These are phyloP conservation scores for Lichtheimia ornata DNA, from an alignment of 371 early-diverging fungal species.

Conservation along the genomic window DNA sequence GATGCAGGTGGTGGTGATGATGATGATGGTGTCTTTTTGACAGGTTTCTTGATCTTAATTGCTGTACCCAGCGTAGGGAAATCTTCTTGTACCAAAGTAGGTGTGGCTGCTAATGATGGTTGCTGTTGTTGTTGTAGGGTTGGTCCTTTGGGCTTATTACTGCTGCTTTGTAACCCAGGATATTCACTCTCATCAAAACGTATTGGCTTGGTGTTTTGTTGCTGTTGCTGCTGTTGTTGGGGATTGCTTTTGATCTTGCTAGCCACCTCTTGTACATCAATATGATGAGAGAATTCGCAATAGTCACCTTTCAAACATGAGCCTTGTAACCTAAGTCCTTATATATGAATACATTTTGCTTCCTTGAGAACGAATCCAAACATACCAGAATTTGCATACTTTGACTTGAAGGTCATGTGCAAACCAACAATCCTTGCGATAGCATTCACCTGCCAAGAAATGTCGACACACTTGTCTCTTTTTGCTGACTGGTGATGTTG, in stretches of 20 bases:
- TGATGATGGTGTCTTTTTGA: not conserved
- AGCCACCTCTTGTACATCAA: conserved; percentile 49
- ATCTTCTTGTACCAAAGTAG: conserved; percentile 23
- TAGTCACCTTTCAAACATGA: conserved; percentile 68
- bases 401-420: conserved; percentile 73
- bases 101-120: not conserved
- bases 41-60: conserved; percentile 20
- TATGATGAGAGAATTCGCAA: conserved; percentile 67
- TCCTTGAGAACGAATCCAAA: not conserved
- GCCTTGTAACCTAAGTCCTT: conserved; percentile 55
- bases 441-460: conserved; percentile 75
- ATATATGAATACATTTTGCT: not conserved
- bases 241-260: conserved; percentile 26
- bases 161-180: conserved; percentile 22
- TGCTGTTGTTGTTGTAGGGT: not conserved
- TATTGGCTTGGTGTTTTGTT: conserved; percentile 1
- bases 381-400: conserved; percentile 77
- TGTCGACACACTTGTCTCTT: conserved; percentile 72
- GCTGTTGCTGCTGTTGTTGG: conserved; percentile 6
- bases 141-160: not conserved
- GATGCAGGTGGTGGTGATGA: not conserved
- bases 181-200: conserved; percentile 30
- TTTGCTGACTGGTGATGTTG: conserved; percentile 13
- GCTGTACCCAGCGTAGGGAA: conserved; percentile 39
- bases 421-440: conserved; percentile 81